Percentiles rank a stretch among this genome's conserved stretches.
These are phyloP conservation scores for Cronartium quercuum DNA, from an alignment of 1,284 basidiomycete species.

Conservation along the genomic window DNA sequence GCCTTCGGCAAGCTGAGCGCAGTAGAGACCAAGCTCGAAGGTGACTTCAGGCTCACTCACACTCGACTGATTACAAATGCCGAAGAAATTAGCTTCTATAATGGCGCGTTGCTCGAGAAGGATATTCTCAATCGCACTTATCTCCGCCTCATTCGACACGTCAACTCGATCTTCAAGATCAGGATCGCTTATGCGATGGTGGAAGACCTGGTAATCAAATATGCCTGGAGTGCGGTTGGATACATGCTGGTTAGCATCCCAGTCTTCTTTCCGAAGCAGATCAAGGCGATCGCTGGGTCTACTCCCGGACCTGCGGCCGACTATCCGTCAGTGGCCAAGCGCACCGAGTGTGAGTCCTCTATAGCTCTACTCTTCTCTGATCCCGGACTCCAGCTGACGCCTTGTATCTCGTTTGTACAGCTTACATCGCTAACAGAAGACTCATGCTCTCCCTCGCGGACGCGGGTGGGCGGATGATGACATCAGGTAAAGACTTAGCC, in stretches of 20 bases:
- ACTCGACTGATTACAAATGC: conserved; percentile 80
- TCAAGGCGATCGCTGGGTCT: conserved; percentile 24
- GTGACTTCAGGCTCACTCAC: conserved; percentile 85
- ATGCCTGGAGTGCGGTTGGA: conserved; percentile 83
- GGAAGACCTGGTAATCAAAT: conserved; percentile 89
- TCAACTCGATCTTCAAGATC: conserved; percentile 86
- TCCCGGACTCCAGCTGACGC: background rate
- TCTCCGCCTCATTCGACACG: conserved; percentile 71
- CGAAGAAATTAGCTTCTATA: conserved; percentile 94
- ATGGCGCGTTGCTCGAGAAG: conserved; percentile 75
- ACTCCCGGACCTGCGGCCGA: background rate
- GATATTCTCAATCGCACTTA: conserved; percentile 77
- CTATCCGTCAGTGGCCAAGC: conserved; percentile 30
- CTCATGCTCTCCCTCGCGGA: conserved; percentile 87
- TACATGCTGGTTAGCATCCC: conserved; percentile 84
- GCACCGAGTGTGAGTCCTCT: conserved; percentile 31
- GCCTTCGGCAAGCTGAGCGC: conserved; percentile 89
- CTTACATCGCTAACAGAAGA: conserved; percentile 87
- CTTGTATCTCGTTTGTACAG: conserved; percentile 3
- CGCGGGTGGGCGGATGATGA: conserved; percentile 65
- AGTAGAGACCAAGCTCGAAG: conserved; percentile 71
- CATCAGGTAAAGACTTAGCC: conserved; percentile 64
- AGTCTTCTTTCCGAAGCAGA: conserved; percentile 54
- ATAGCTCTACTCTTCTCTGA: background rate
- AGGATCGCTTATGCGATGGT: conserved; percentile 65